A percentile compares a stretch with the other conserved stretches of the same genome.
These are phyloP conservation scores for Daedalea quercina DNA, from an alignment of 768 basidiomycete species.

Conservation along the genomic window DNA sequence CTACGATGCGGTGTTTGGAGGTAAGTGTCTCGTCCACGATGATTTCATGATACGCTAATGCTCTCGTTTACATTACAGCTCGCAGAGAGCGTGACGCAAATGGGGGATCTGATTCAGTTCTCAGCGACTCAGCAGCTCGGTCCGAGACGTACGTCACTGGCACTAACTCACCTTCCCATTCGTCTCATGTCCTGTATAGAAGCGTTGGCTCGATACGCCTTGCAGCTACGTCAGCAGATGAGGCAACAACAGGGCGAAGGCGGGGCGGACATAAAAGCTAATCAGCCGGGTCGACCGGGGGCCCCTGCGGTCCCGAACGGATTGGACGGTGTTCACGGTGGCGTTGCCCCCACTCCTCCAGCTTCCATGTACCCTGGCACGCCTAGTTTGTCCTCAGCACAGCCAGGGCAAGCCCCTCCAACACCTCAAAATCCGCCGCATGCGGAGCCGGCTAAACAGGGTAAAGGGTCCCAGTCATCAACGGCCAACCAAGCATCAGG, in stretches of 20 bases:
- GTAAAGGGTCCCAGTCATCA: slow-evolving; percentile 45
- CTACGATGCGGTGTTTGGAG: slow-evolving; percentile 85
- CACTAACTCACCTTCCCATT: slow-evolving; percentile 3
- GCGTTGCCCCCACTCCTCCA: neutral
- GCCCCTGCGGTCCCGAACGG: neutral
- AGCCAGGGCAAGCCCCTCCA: slow-evolving; percentile 24
- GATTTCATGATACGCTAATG: neutral
- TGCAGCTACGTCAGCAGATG: slow-evolving; percentile 26
- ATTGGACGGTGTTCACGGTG: slow-evolving; percentile 8
- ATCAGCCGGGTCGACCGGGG: neutral
- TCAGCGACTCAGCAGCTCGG: slow-evolving; percentile 49
- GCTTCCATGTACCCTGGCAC: neutral
- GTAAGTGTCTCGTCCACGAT: slow-evolving; percentile 28
- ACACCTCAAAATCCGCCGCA: slow-evolving; percentile 45
- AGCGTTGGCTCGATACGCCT: slow-evolving; percentile 34
- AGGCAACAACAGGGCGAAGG: neutral
- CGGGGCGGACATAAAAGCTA: neutral
- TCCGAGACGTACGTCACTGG: slow-evolving; percentile 55
- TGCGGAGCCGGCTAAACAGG: slow-evolving; percentile 52
- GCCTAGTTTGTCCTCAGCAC: slow-evolving; percentile 7
- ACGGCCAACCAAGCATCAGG: slow-evolving; percentile 30
- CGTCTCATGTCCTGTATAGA: slow-evolving; percentile 23
- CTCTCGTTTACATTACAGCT: slow-evolving; percentile 35
- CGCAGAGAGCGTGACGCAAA: slow-evolving; percentile 75
- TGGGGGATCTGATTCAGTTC: slow-evolving; percentile 71